Base-by-base conservation (phyloP, 129 eudicot species). In the Flaveria ramosissima region DNA sequence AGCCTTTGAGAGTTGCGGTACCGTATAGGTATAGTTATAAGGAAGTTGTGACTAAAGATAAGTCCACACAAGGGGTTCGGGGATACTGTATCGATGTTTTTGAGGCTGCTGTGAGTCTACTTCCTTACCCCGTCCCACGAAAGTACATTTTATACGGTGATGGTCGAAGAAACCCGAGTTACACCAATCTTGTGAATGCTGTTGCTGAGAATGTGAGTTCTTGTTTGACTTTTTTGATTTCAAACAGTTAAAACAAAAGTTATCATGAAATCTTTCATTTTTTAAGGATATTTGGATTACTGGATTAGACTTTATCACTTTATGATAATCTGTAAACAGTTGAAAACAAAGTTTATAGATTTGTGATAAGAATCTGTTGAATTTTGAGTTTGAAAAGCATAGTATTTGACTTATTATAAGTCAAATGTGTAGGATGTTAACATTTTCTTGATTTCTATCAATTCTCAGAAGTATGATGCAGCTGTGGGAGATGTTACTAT, bases 401-500 rank as follows among this genome's bases (percentile, higher is more conserved):
- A 17, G 26, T 12, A 5, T 79, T n/a, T 57, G 55, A 61, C 19
- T 59, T 59, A 17, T 62, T 2, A 51, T 27, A 72, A 63, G 50
- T 78, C 72, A 78, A 71, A 71, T 26, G 53, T 78, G 57, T 50
- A 23, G 48, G 73, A 72, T 59, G n/a, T n/a, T 79, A 66, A 79
- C 67, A 50, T 74, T 70, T 32, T 59, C 20, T 45, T 63, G 41
- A 23, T 57, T 59, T 78, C 1, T 32, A 45, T 85, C 56, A 7
- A 67, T 70, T 63, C n/a, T 32, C 87, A 94, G 99, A 85, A 82
- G 57, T 94, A 78, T 52, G 99, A 94, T 91, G 99, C 97, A 45
- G 99, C 93, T 78, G 96, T 94, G 57, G 99, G 99, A 57, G 99
- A 94, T 77, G 83, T 94, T 32, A 91, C 99, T 5, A 94, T 91